Conservation (phyloP, 1,139 yeast genomes). For the Yamadazyma membranifaciens region DNA sequence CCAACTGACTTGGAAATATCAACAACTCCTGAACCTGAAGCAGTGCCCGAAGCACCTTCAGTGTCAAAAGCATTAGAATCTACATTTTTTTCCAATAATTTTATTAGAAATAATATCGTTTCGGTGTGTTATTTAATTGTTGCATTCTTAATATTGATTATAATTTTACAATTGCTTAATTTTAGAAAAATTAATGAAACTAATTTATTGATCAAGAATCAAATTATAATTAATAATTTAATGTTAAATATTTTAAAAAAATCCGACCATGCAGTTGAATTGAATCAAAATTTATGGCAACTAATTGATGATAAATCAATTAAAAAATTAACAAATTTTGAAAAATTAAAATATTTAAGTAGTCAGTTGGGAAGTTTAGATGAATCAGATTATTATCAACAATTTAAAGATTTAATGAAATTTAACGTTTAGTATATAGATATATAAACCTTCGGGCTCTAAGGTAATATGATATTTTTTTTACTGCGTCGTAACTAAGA, state of each 20-base stretch:
- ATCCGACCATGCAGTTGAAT: neutral
- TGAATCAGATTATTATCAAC: constrained; percentile 21
- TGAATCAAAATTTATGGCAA: neutral
- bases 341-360: constrained; percentile 25
- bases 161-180: constrained; percentile 24
- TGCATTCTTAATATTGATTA: constrained; percentile 21
- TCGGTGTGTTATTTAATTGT: constrained; percentile 20
- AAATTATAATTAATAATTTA: constrained; percentile 24
- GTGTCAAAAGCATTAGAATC: neutral
- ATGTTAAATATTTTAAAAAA: constrained; percentile 13
- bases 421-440: constrained; percentile 8
- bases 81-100: constrained; percentile 12
- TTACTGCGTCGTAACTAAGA: too few species aligned
- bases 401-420: constrained; percentile 17
- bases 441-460: neutral
- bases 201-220: constrained; percentile 25
- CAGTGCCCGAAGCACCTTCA: neutral
- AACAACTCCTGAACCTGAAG: constrained; percentile 5
- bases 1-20: constrained; percentile 3
- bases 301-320: constrained; percentile 19
- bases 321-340: constrained; percentile 11
- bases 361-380: constrained; percentile 18
- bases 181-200: constrained; percentile 22
- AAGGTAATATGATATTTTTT: too few species aligned
- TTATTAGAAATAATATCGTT: constrained; percentile 18